phyloP scores from a whole-genome alignment of 2,329 filamentous ascomycete species.

The Aspergillus luchuensis region DNA sequence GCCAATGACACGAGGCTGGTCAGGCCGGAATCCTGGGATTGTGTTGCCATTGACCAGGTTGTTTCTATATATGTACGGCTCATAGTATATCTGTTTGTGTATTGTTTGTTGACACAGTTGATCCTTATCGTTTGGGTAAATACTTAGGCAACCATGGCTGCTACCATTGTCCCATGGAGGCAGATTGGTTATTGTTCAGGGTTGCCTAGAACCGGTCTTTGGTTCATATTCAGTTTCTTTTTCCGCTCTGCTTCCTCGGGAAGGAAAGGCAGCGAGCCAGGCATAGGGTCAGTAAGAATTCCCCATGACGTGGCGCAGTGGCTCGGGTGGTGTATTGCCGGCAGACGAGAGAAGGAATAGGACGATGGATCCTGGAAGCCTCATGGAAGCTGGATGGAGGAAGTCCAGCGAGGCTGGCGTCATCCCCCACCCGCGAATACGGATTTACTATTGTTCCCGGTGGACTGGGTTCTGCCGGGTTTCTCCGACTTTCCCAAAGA shows the following conservation, averaged over 20 bases:
- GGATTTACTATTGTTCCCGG: conserved; percentile 3
- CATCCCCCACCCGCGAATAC: conserved; percentile 4
- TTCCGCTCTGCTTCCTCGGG: not conserved
- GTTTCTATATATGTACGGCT: conserved; percentile 11
- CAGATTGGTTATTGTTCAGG: not conserved
- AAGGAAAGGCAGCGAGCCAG: not conserved
- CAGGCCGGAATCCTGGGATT: not conserved
- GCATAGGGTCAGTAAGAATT: not conserved
- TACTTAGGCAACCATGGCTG: conserved; percentile 1
- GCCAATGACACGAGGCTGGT: not conserved
- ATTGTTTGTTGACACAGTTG: not conserved
- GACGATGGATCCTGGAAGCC: conserved; percentile 6
- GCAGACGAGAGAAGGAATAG: not conserved
- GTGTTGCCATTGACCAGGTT: not conserved
- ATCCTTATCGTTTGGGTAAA: not conserved
- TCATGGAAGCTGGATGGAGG: too few relatives aligned
- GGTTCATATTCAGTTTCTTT: not conserved
- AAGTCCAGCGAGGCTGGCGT: conserved; percentile 3
- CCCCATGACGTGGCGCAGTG: conserved; percentile 10
- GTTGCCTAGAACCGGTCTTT: not conserved
- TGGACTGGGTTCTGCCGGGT: not conserved
- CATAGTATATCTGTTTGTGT: not conserved
- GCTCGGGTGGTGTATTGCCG: conserved; percentile 7
- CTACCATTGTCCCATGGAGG: not conserved
- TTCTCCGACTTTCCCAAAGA: not conserved